Evolutionary conservation across 176 grass and related monocot species (phyloP).

Genomic region (Musa itinerans): DNA sequence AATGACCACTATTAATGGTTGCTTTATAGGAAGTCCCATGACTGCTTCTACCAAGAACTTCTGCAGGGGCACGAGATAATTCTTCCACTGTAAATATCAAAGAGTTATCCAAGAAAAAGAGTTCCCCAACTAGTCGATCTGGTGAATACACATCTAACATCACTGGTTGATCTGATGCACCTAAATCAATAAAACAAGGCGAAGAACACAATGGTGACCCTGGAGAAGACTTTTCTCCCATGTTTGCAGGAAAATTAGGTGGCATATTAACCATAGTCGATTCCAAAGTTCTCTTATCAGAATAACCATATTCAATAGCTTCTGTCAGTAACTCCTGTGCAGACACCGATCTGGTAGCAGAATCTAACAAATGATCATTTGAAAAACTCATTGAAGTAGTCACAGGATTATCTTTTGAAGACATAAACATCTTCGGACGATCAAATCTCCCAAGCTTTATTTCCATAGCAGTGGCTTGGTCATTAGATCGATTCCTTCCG

Average conservation of each 20-base stretch:
- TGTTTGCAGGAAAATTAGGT: slow-evolving; percentile 24
- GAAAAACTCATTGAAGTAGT: slow-evolving; percentile 79
- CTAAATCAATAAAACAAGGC: slow-evolving; percentile 37
- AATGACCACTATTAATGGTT: slow-evolving; percentile 51
- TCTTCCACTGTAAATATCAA: slow-evolving; percentile 84
- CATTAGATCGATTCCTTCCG: slow-evolving; percentile 51
- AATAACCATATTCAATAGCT: slow-evolving; percentile 58
- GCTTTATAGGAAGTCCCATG: slow-evolving; percentile 87
- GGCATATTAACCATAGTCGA: slow-evolving; percentile 34
- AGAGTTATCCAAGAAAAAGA: slow-evolving; percentile 68
- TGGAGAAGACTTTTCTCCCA: slow-evolving; percentile 34
- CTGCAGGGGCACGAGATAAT: slow-evolving; percentile 73
- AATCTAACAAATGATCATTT: slow-evolving; percentile 71
- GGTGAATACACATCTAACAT: slow-evolving; percentile 77
- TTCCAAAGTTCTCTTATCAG: slow-evolving; percentile 40
- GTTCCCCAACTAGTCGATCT: slow-evolving; percentile 69
- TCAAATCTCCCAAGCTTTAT: slow-evolving; percentile 58
- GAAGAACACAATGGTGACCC: slow-evolving; percentile 30
- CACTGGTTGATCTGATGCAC: slow-evolving; percentile 44
- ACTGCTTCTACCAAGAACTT: slow-evolving; percentile 89
- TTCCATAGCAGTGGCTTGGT: slow-evolving; percentile 56
- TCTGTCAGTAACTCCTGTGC: slow-evolving; percentile 71
- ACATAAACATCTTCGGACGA: slow-evolving; percentile 42
- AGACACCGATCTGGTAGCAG: slow-evolving; percentile 70
- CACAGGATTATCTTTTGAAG: slow-evolving; percentile 59